Conservation (phyloP, 768 basidiomycete species). For the Collybia sp. region DNA sequence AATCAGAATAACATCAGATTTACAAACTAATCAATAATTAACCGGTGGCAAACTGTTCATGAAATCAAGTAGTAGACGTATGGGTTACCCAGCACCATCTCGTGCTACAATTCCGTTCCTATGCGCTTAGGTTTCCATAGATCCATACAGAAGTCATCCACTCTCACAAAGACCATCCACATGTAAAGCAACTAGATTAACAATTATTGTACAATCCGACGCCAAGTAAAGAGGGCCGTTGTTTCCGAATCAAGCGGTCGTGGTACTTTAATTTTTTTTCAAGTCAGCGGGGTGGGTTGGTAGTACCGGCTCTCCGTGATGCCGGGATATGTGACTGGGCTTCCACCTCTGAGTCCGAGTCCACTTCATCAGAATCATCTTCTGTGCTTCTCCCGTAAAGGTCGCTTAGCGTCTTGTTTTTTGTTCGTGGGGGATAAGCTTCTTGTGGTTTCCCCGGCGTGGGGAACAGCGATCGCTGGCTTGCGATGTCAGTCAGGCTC, state of each 20-base stretch:
- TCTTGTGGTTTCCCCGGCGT: slow-evolving; percentile 25
- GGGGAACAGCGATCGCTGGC: slow-evolving; percentile 27
- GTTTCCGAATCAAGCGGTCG: background rate
- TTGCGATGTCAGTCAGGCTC: slow-evolving; percentile 50
- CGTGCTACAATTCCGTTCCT: too few species aligned
- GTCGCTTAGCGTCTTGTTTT: slow-evolving; percentile 22
- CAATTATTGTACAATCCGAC: too few species aligned
- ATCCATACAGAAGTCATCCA: too few species aligned
- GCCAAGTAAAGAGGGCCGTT: background rate
- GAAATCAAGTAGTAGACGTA: too few species aligned
- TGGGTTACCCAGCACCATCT: too few species aligned
- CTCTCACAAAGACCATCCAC: too few species aligned
- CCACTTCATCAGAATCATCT: slow-evolving; percentile 26
- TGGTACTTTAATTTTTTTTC: background rate
- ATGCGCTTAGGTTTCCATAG: too few species aligned
- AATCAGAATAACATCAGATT: too few species aligned
- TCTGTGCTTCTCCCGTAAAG: slow-evolving; percentile 30
- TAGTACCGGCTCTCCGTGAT: slow-evolving; percentile 45
- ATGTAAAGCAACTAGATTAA: too few species aligned
- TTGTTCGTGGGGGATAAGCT: slow-evolving; percentile 17
- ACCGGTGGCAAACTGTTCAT: too few species aligned
- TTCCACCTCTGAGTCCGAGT: slow-evolving; percentile 34
- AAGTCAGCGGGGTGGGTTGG: background rate
- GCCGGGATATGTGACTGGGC: slow-evolving; percentile 57
- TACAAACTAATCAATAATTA: too few species aligned